Evolutionary conservation across 345 rosid genomes (phyloP), one percentile per base, ranked within the genome.

Genomic region (Geranium brycei): DNA sequence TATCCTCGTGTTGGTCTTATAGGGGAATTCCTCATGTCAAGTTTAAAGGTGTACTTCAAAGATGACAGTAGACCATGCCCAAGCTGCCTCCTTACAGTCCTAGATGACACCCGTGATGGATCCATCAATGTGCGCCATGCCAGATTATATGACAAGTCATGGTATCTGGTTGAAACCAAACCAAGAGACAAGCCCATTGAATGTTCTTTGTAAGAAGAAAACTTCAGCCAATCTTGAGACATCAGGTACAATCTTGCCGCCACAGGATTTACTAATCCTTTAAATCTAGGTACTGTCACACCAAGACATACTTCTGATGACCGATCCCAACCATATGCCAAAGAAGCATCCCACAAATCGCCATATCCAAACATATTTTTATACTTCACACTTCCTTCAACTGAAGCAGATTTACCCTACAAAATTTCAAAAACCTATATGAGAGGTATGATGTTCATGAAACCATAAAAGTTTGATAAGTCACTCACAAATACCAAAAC

Each of bases 361-460:
- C 97, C 97, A 78, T 80, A 80, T 10, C 99, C 99, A 72, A 88
- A 81, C 63, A 88, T 56, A 71, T 93, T 93, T 77, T 87, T 93
- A 69, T 82, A 85, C 76, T 82, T 90, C 41, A 90, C 65, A 10
- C 87, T 74, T 70, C 87, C 99, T 83, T 93, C 99, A 40, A 84
- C 68, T 16, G 92, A 81, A 18, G 91, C 86, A 75, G 95, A 85
- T 67, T 80, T 83, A 72, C 88, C 84, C 97, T 93, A 80, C 76
- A 35, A 35, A 35, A 35, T 6, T 47, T 47, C 53, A 47, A 35
- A 47, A 47, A 47, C 13, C 41, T 6, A 47, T 38, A 11, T 47
- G 15, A 47, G 53, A 4, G 41, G 41, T 47, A 47, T 7, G 15
- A 47, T 47, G 53, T 7, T 47, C 53, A 47, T 47, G 53, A 47